Base-by-base conservation (phyloP, 164 flowering plant species). In the Magnolia changhungtana region DNA sequence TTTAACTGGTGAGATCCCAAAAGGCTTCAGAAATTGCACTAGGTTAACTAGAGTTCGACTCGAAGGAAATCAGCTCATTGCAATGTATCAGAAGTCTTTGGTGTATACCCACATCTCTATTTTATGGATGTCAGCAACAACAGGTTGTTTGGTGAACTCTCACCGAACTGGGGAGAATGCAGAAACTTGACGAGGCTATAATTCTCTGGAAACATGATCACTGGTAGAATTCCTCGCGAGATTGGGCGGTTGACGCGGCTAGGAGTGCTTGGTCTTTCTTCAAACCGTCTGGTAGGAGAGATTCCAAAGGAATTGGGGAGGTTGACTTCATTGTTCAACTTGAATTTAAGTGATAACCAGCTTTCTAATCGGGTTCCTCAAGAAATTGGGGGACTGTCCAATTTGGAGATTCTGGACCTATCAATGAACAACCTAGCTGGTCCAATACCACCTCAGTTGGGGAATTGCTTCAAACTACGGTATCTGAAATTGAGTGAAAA, bases 61-160 rank as follows among this genome's bases (percentile, higher is more conserved):
- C 10, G 91, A 88, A 69, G 75, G 78, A 58, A 90, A 90, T 78
- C 76, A 73, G 1, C 83, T 92, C 66, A 80, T 76, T 5, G 90
- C 88, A 51, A 82, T 70, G 70, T 86, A 68, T 75, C 85, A 0
- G 74, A 82, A 9, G 82, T 81, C 51, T 84, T 85, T 71, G 87
- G 87, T 18, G 76, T 65, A 8, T 78, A 80, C 67, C 84, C 83
- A 16, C 10, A 10, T n/a, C 81, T 85, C 5, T 14, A 5, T 2
- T 82, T 55, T 55, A 61, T 85, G 31, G 18, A 73, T 37, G 71
- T 85, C 3, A 76, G 79, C n/a, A 63, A 64, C 52, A 85, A 85
- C 70, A 80, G 76, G 23, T 74, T 85, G 3, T 68, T 29, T 9
- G 88, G 88, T 6, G 65, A 68, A 49, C 64, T 85, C 45, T 85